phyloP scores from a whole-genome alignment of 345 rosid species.

The Salix arbutifolia region DNA sequence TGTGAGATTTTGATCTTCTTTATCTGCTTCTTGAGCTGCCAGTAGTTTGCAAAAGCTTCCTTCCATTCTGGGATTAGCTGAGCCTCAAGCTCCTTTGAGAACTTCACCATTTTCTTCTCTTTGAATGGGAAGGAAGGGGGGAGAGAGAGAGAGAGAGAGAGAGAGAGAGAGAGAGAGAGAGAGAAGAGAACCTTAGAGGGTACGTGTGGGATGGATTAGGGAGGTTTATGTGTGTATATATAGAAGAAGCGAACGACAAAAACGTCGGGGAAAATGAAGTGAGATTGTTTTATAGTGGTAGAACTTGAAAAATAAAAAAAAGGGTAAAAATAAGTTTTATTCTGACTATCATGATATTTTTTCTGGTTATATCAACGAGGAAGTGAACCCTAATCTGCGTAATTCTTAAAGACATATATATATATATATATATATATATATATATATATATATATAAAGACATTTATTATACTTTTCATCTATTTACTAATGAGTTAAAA shows the following conservation, averaged over 20 bases:
- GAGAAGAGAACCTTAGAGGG: conserved; percentile 6
- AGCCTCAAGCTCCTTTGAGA: conserved; percentile 94
- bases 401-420: no score
- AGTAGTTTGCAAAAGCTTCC: conserved; percentile 85
- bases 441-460: no score
- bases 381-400: no score
- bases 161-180: neutral
- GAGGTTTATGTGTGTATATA: conserved; percentile 34
- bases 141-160: neutral
- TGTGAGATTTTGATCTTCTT: conserved; percentile 66
- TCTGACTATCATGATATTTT: no score
- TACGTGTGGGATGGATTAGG: conserved; percentile 32
- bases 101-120: conserved; percentile 76
- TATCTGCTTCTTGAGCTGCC: conserved; percentile 80
- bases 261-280: neutral
- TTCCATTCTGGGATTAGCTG: conserved; percentile 98
- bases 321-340: no score
- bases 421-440: no score
- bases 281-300: neutral
- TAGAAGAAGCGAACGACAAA: conserved; percentile 22
- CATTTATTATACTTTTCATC: no score
- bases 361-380: no score
- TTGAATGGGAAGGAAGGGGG: neutral
- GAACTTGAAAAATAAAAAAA: no score
- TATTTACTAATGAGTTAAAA: no score